A percentile compares a stretch with the other conserved stretches of the same genome.
phyloP scores from a whole-genome alignment of 2,329 filamentous ascomycete genomes.

The Knufia petricola region DNA sequence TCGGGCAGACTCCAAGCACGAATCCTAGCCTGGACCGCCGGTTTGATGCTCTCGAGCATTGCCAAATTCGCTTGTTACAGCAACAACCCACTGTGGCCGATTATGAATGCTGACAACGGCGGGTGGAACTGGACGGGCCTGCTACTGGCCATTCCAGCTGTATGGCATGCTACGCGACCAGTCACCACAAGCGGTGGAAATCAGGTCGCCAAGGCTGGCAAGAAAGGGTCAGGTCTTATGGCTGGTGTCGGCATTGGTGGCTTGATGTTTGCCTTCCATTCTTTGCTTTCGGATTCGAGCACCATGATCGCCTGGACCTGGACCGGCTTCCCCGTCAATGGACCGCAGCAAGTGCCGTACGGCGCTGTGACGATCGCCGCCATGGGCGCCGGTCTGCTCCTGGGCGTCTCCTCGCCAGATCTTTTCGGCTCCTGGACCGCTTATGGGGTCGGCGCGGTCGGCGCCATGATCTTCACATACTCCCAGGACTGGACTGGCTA shows the following conservation, averaged over 20 bases:
- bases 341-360: slow-evolving; percentile 80
- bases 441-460: slow-evolving; percentile 67
- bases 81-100: slow-evolving; percentile 95
- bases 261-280: slow-evolving; percentile 81
- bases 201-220: slow-evolving; percentile 43
- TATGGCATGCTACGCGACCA: slow-evolving; percentile 63
- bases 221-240: slow-evolving; percentile 58
- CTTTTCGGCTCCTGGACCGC: slow-evolving; percentile 68
- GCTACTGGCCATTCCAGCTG: slow-evolving; percentile 62
- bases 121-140: slow-evolving; percentile 85
- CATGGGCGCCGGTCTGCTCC: slow-evolving; percentile 72
- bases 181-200: slow-evolving; percentile 44
- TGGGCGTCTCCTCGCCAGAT: slow-evolving; percentile 63
- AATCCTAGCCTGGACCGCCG: slow-evolving; percentile 69
- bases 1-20: slow-evolving; percentile 69
- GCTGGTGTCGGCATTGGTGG: slow-evolving; percentile 72
- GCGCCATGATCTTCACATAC: slow-evolving; percentile 67
- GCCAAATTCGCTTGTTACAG: slow-evolving; percentile 89
- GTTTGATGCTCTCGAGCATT: slow-evolving; percentile 73
- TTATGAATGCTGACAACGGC: slow-evolving; percentile 80
- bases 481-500: slow-evolving; percentile 81
- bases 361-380: slow-evolving; percentile 75
- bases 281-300: slow-evolving; percentile 87
- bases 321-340: slow-evolving; percentile 87
- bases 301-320: slow-evolving; percentile 99